Evolutionary conservation across 2,329 filamentous ascomycete genomes (phyloP), one percentile per base, ranked within the genome.

Genomic region (Hirsutella thompsonii): DNA sequence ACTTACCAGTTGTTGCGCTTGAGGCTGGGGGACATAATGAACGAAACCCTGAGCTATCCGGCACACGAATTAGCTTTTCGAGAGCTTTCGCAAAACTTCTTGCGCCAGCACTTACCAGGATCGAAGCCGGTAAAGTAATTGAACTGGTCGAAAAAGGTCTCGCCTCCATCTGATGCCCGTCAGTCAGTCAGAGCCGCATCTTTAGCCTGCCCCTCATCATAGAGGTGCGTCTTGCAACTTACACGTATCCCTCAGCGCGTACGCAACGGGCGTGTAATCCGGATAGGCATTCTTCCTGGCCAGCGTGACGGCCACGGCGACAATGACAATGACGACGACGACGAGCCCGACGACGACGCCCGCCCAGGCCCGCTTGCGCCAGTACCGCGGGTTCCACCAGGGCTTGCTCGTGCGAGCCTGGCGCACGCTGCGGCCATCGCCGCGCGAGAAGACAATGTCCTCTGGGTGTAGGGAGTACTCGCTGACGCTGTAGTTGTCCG

Each of bases 91-190:
- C 9, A 3, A 5, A 19, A 8, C 5, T 8, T 9, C 14, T 16
- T 16, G 4, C 8, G 5, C 13, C 8, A 18, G 14, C 14, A 41
- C 60, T 41, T 52, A 67, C 65, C 55, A 3, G 69, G 70, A 42
- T 75, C 72, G 38, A 62, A 70, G 44, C 62, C 68, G 14, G 56
- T 60, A 44, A 63, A 72, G 48, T 75, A 76, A 48, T 72, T 52
- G 50, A 75, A 75, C 29, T 72, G 64, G 48, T 74, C 69, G 52
- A 75, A 75, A 50, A 76, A 76, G 13, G 47, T 52, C 33, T 64
- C 57, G 39, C 69, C 68, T 16, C 62, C 63, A 48, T 73, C 70
- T 74, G n/a, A 36, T 14, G 14, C 14, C 18, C 14, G 30, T 18
- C 14, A 34, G n/a, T n/a, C n/a, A n/a, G n/a, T n/a, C n/a, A n/a